Conservation (phyloP, 1,284 basidiomycete species). For the Agaricales sp. region DNA sequence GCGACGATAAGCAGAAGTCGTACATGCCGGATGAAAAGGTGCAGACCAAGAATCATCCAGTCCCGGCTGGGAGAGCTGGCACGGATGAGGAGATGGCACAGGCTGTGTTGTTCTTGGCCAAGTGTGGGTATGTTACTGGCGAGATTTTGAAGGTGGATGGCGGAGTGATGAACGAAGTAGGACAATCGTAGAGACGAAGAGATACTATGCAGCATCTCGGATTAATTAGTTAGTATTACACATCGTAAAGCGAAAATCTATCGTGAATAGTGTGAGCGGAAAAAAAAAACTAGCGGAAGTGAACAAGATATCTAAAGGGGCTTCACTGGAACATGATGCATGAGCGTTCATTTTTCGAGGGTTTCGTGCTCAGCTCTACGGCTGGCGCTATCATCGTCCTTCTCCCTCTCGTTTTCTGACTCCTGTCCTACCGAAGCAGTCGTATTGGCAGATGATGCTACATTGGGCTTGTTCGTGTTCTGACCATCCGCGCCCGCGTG, state of each 20-base stretch:
- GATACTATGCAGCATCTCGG: too few species aligned
- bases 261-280: too few species aligned
- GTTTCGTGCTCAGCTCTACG: not conserved
- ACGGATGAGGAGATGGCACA: not conserved
- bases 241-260: too few species aligned
- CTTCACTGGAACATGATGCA: too few species aligned
- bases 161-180: not conserved
- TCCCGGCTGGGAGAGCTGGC: not conserved
- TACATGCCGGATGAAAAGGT: constrained; percentile 1
- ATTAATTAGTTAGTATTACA: too few species aligned
- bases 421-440: too few species aligned
- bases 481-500: not conserved
- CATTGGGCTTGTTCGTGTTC: not conserved
- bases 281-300: too few species aligned
- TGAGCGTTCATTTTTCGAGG: not conserved
- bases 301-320: too few species aligned
- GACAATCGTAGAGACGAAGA: not conserved
- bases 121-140: not conserved
- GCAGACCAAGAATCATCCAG: not conserved
- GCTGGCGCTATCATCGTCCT: not conserved
- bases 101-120: not conserved
- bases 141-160: not conserved
- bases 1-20: not conserved
- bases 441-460: not conserved
- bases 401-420: not conserved